Percentiles rank a stretch among this genome's conserved stretches.
These are phyloP conservation scores for Blastomyces silverae DNA, from an alignment of 2,329 filamentous ascomycete genomes.

Conservation along the genomic window DNA sequence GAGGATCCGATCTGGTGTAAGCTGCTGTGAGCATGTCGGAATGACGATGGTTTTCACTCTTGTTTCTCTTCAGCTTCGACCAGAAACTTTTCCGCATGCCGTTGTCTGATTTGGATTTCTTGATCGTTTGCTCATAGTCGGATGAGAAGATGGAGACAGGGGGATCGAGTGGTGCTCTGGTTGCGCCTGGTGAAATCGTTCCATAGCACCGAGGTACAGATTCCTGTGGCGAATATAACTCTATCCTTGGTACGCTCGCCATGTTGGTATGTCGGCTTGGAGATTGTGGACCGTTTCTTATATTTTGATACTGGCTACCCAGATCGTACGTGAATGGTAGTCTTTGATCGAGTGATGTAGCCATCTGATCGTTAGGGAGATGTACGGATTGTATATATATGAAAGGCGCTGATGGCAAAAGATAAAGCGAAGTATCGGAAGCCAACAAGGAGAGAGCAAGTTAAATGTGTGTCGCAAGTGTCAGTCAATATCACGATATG, in stretches of 20 bases:
- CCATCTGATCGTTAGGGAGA: no score
- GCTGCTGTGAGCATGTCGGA: slow-evolving; percentile 8
- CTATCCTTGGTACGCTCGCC: slow-evolving; percentile 6
- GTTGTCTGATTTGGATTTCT: slow-evolving; percentile 14
- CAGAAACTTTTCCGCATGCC: slow-evolving; percentile 16
- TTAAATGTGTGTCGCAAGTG: not conserved
- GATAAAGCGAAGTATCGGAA: not conserved
- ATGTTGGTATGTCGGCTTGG: not conserved
- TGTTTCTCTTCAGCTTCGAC: slow-evolving; percentile 15
- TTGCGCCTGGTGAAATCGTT: not conserved
- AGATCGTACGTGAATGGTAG: not conserved
- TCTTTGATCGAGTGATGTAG: not conserved
- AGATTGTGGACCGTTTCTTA: not conserved
- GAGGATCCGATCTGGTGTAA: slow-evolving; percentile 14
- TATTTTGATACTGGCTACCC: not conserved
- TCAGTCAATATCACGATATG: not conserved
- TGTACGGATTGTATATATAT: not conserved
- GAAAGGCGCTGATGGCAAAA: no score
- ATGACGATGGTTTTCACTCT: slow-evolving; percentile 6
- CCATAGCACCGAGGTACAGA: not conserved
- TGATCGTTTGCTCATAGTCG: not conserved
- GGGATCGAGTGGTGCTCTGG: not conserved
- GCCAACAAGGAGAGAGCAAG: not conserved
- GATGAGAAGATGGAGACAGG: slow-evolving; percentile 3
- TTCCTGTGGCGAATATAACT: not conserved